Base-by-base conservation (phyloP, 495 filamentous ascomycete species). In the Aspergillus sclerotiicarbonarius region DNA sequence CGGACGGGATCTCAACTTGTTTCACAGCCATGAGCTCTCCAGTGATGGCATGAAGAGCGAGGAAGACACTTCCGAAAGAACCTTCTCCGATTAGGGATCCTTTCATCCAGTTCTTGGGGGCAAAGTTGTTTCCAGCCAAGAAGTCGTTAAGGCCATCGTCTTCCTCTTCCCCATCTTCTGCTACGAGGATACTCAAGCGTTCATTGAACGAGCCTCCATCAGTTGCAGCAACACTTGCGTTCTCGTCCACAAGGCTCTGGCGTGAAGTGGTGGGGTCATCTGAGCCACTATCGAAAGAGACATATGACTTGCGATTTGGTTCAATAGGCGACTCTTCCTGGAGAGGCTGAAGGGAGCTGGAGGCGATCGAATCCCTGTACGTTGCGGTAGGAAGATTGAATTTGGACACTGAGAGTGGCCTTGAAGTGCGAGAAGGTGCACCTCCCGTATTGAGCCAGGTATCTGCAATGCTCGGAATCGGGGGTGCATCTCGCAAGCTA, bases 11-110 rank as follows among this genome's bases (percentile, higher is more conserved):
- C 68, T 99, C 94, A 55, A 99, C 94, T 73, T 98, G 94, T 77
- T 99, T 99, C 37, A 99, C 94, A 41, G 94, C 94, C 80, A 99
- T 92, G 41, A 99, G 87, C 69, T 96, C 95, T 64, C 92, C 94
- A 25, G 95, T 99, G 54, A 99, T 87, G 54, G 94, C 88, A 66
- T 98, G 96, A n/a, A 99, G 80, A 54, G 94, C 95, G 39, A 99
- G 80, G 76, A 92, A 99, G 50, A 99, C 94, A 62, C 90, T 92
- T 65, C 94, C 94, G 65, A 99, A 99, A 46, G 91, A 96, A 57
- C 94, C 94, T 71, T 96, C 91, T 46, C 94, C 94, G 64, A 99
- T 99, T 48, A 98, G 76, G 13, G 92, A 90, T 66, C 94, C 94
- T 74, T 97, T 96, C 91, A 99, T 99, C 92, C 96, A 99, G 67